Base-by-base conservation (phyloP, 495 filamentous ascomycete species). In the Schizothecium vesticola region DNA sequence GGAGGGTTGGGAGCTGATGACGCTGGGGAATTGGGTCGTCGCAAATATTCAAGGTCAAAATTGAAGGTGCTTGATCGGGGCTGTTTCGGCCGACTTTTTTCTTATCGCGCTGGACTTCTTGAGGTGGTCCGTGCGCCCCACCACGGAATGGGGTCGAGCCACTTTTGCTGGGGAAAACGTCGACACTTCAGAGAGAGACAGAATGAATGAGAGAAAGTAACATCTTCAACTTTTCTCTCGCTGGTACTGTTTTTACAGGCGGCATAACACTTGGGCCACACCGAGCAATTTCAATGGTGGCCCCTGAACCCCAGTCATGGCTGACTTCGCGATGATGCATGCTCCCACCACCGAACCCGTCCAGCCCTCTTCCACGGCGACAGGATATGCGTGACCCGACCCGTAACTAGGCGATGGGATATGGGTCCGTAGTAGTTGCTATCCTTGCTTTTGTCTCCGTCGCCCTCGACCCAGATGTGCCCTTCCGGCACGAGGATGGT, bases 401-500 rank as follows among this genome's bases (percentile, higher is more conserved):
- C 90, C 8, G 85, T 83, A 28, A 94, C 83, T 57, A 94, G 71
- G 71, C 82, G 85, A 10, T 76, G 81, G 21, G 86, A 83, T 24
- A 89, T 83, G 1, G 91, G 90, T 5, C 91, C 91, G 73, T 92
- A 93, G 26, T 82, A 83, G 78, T 93, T 92, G 73, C 90, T 92
- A 74, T 94, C 91, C 64, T 86, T 75, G 69, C 86, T 87, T 68
- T 84, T 78, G 68, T 88, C 84, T 56, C 66, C 80, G 76, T 92
- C 91, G 0, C 91, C 91, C 73, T 93, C 90, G 21, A 94, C 81
- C 91, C 91, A 94, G 43, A 93, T 81, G 80, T 93, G 90, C 6
- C 90, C 90, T 55, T 80, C 80, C 0, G 91, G 90, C 16, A 94
- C 84, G 31, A 83, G 80, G 68, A 87, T 85, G 9, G 78, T 81